These are phyloP conservation scores for Quercus phellos DNA, from an alignment of 331 rosid species.

Conservation along the genomic window DNA sequence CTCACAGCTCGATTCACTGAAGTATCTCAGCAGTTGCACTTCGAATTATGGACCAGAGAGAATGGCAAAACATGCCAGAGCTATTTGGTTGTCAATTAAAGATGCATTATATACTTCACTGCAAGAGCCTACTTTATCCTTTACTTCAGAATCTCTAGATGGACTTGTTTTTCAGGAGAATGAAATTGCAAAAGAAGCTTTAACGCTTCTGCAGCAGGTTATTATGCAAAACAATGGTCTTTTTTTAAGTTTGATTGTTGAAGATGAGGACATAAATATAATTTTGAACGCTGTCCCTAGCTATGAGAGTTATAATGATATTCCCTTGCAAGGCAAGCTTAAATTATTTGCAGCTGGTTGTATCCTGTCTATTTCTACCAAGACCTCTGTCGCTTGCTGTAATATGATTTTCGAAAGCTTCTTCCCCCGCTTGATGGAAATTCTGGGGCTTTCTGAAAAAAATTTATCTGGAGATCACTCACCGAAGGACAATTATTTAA, in stretches of 20 bases:
- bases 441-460: slow-evolving; percentile 38
- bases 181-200: slow-evolving; percentile 64
- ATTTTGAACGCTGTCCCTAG: slow-evolving; percentile 46
- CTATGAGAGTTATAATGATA: slow-evolving; percentile 38
- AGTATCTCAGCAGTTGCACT: slow-evolving; percentile 65
- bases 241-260: slow-evolving; percentile 51
- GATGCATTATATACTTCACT: slow-evolving; percentile 49
- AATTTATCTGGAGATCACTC: slow-evolving; percentile 24
- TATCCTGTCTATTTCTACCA: slow-evolving; percentile 51
- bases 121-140: slow-evolving; percentile 45
- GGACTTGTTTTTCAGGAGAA: slow-evolving; percentile 58
- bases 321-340: slow-evolving; percentile 61
- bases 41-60: slow-evolving; percentile 74
- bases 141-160: slow-evolving; percentile 33
- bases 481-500: slow-evolving; percentile 21
- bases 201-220: slow-evolving; percentile 65
- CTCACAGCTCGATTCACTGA: slow-evolving; percentile 82
- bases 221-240: slow-evolving; percentile 48
- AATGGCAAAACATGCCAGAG: slow-evolving; percentile 56
- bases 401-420: slow-evolving; percentile 53
- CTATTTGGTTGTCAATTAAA: slow-evolving; percentile 72
- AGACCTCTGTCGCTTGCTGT: slow-evolving; percentile 64
- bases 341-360: slow-evolving; percentile 67
- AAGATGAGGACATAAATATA: slow-evolving; percentile 61
- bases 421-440: slow-evolving; percentile 50